phyloP scores from a whole-genome alignment of 1,139 yeast species.

The Saccharomyces hybrid region DNA sequence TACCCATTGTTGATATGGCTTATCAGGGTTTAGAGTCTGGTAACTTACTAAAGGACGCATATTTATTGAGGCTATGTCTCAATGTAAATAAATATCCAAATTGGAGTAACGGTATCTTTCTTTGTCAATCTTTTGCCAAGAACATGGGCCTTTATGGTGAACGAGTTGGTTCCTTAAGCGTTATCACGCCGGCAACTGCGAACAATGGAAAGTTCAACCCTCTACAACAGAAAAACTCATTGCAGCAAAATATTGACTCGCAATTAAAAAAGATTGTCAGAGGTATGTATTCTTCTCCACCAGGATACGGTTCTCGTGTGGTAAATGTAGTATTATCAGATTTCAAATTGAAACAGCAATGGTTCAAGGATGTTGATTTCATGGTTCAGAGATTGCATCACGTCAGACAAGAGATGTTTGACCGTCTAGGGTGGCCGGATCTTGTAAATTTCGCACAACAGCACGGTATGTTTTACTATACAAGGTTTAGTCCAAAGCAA shows the following conservation, averaged over 20 bases:
- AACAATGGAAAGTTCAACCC: not conserved
- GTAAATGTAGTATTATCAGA: constrained; percentile 68
- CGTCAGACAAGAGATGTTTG: constrained; percentile 51
- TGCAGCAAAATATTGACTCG: constrained; percentile 48
- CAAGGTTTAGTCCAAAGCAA: constrained; percentile 69
- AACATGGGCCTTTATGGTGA: constrained; percentile 97
- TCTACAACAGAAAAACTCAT: constrained; percentile 8
- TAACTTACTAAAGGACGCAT: constrained; percentile 44
- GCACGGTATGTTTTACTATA: constrained; percentile 95
- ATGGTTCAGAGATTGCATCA: constrained; percentile 74
- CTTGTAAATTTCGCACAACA: constrained; percentile 51
- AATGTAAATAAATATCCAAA: constrained; percentile 21
- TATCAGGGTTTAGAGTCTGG: constrained; percentile 94
- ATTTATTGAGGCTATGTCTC: constrained; percentile 36
- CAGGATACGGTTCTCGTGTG: constrained; percentile 86
- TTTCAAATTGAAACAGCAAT: constrained; percentile 54
- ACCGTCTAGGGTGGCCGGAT: constrained; percentile 75
- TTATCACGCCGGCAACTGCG: constrained; percentile 38
- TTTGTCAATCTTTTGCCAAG: constrained; percentile 92
- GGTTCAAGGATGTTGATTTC: constrained; percentile 68
- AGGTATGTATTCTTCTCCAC: constrained; percentile 88
- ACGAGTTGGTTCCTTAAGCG: constrained; percentile 76
- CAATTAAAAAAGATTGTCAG: constrained; percentile 69
- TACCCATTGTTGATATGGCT: constrained; percentile 84
- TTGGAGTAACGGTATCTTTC: constrained; percentile 44